phyloP scores from a whole-genome alignment of 148 eudicot genomes.

The Camellia granthamiana region DNA sequence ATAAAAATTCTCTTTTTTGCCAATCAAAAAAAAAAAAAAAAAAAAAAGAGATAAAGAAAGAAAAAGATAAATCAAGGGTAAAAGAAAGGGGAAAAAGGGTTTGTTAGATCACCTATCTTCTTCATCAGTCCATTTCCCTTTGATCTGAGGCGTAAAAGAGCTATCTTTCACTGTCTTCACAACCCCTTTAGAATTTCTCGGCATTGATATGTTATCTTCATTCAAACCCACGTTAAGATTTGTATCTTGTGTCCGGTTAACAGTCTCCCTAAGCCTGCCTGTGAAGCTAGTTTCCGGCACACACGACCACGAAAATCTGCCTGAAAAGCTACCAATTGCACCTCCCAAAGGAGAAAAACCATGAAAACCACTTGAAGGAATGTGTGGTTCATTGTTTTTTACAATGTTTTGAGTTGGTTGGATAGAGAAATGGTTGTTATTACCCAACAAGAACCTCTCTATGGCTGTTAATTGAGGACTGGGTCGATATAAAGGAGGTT shows the following conservation, averaged over 20 bases:
- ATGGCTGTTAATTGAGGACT: constrained; percentile 53
- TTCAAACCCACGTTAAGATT: constrained; percentile 11
- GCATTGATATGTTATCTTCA: neutral
- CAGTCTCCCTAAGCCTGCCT: neutral
- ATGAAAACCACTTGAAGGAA: neutral
- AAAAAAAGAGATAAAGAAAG: neutral
- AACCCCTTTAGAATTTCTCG: constrained; percentile 2
- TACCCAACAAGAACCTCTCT: constrained; percentile 39
- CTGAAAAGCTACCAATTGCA: constrained; percentile 3
- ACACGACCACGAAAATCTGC: constrained; percentile 12
- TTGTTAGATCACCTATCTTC: constrained; percentile 59
- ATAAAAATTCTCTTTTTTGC: neutral
- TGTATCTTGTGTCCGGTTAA: constrained; percentile 14
- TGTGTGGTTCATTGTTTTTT: constrained; percentile 7
- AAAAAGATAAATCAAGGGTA: neutral
- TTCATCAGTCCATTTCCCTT: constrained; percentile 77
- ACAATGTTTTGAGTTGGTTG: neutral
- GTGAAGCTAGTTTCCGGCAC: constrained; percentile 13
- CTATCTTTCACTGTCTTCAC: constrained; percentile 21
- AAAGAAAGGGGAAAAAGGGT: neutral
- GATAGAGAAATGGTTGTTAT: constrained; percentile 3
- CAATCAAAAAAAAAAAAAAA: neutral
- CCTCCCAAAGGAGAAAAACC: constrained; percentile 12
- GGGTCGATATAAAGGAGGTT: constrained; percentile 11
- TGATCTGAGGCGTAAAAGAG: constrained; percentile 29